phyloP scores from a whole-genome alignment of 495 filamentous ascomycete species.

The Cenococcum geophilum region DNA sequence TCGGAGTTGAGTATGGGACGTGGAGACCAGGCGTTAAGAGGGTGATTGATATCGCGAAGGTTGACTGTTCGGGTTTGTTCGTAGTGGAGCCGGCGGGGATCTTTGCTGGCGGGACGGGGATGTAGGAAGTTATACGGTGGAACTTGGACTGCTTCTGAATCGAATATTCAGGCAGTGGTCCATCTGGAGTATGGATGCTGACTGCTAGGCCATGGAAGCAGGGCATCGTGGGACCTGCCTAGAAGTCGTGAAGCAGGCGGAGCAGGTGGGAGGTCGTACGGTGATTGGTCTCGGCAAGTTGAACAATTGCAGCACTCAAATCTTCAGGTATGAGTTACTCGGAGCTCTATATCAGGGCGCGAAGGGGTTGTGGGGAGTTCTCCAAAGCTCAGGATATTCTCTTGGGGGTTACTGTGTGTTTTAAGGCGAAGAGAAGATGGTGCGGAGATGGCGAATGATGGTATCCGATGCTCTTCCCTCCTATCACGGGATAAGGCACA shows the following conservation, averaged over 20 bases:
- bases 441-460: neutral
- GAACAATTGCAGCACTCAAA: neutral
- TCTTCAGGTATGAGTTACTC: neutral
- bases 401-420: neutral
- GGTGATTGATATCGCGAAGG: slow-evolving; percentile 94
- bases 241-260: neutral
- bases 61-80: slow-evolving; percentile 77
- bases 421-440: neutral
- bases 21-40: slow-evolving; percentile 81
- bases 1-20: slow-evolving; percentile 84
- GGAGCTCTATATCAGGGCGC: neutral
- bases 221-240: slow-evolving; percentile 55
- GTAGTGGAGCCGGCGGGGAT: slow-evolving; percentile 60
- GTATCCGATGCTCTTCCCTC: neutral
- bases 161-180: slow-evolving; percentile 84
- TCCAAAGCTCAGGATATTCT: neutral
- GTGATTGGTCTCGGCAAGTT: neutral
- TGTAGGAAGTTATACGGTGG: slow-evolving; percentile 92
- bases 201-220: slow-evolving; percentile 98
- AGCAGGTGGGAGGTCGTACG: neutral
- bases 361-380: neutral
- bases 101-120: slow-evolving; percentile 85
- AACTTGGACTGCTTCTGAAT: slow-evolving; percentile 87
- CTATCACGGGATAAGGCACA: slow-evolving; percentile 2
- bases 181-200: slow-evolving; percentile 87